These are phyloP conservation scores for Cystofilobasidium ferigula DNA, from an alignment of 768 basidiomycete species.

Conservation along the genomic window DNA sequence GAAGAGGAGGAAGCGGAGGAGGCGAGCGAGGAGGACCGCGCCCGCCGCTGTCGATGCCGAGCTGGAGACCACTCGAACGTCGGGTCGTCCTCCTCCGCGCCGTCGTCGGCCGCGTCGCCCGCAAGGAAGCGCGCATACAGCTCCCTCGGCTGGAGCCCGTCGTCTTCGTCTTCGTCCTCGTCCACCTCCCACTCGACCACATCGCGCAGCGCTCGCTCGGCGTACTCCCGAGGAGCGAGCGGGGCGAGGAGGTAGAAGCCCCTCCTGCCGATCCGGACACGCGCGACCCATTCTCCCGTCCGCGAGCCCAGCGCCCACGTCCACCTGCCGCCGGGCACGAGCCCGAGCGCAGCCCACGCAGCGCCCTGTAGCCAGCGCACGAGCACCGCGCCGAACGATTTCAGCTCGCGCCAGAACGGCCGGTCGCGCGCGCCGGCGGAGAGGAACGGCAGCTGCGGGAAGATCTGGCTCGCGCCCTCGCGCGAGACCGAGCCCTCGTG, in stretches of 20 bases:
- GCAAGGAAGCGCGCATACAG: conserved; percentile 1
- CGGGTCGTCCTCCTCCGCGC: conserved; percentile 12
- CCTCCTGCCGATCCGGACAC: not conserved
- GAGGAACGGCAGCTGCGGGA: not conserved
- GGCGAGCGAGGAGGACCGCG: not conserved
- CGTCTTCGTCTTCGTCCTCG: not conserved
- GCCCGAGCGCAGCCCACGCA: not conserved
- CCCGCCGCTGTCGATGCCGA: not conserved
- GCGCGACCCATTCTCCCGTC: not conserved
- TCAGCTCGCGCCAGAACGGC: not conserved
- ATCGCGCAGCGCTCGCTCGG: not conserved
- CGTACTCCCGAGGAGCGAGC: not conserved
- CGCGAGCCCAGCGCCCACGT: not conserved
- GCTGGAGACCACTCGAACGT: not conserved
- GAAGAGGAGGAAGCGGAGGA: conserved; percentile 1
- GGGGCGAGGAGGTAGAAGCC: not conserved
- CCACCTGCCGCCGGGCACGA: conserved; percentile 3
- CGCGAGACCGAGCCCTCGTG: not conserved
- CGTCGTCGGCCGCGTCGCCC: not conserved
- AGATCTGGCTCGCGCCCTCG: not conserved
- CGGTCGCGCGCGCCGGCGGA: not conserved
- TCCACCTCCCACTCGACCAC: not conserved
- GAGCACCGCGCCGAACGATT: not conserved
- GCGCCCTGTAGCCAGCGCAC: not conserved
- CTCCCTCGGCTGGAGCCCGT: not conserved